These are phyloP conservation scores for Solanum bulbocastanum DNA, from an alignment of 257 asterid genomes.

Conservation along the genomic window DNA sequence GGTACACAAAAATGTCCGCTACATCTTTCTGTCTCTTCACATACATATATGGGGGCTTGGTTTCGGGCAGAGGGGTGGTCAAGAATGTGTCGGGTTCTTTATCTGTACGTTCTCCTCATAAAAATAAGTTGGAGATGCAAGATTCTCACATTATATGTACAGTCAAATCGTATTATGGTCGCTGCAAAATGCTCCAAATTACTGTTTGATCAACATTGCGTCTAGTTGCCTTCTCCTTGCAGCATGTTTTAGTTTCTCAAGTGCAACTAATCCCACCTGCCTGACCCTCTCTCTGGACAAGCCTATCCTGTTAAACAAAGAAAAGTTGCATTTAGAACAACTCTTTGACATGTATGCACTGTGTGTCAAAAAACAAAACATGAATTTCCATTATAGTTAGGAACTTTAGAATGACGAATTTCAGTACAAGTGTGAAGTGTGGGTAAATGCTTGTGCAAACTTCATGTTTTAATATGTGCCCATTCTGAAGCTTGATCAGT, in stretches of 20 bases:
- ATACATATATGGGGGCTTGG: background rate
- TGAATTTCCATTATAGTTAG: background rate
- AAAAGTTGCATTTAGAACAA: background rate
- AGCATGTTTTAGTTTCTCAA: constrained; percentile 86
- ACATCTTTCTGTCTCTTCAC: background rate
- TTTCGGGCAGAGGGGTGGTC: background rate
- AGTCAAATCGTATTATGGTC: constrained; percentile 5
- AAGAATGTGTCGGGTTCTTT: background rate
- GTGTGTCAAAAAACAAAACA: background rate
- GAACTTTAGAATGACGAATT: background rate
- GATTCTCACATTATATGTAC: constrained; percentile 14
- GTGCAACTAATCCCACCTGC: constrained; percentile 93
- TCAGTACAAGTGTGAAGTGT: background rate
- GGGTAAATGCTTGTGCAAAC: background rate
- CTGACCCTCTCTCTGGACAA: constrained; percentile 94
- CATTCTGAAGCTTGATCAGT: background rate
- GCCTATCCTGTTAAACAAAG: constrained; percentile 63
- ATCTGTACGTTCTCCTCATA: background rate
- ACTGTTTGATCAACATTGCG: constrained; percentile 60
- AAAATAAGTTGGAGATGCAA: background rate
- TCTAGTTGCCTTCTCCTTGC: constrained; percentile 66
- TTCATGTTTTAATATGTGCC: background rate
- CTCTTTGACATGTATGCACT: background rate
- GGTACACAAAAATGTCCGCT: background rate
- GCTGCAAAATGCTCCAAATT: constrained; percentile 5